These are phyloP conservation scores for Elsinoe arachidis DNA, from an alignment of 2,329 filamentous ascomycete species.

Conservation along the genomic window DNA sequence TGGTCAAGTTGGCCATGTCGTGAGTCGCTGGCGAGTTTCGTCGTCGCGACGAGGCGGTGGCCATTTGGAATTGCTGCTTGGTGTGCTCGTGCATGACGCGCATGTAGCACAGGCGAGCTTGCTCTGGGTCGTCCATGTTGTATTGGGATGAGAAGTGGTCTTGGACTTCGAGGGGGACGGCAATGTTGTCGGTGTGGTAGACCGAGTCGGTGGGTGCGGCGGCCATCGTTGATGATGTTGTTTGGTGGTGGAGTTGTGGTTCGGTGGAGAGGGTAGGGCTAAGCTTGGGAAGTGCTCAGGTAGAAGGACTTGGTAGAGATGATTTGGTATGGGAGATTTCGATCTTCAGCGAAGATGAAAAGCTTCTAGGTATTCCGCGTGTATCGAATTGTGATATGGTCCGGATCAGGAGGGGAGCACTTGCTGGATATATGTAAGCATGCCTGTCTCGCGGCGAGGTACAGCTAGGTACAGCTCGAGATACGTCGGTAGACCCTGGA, in stretches of 20 bases:
- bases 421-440: slow-evolving; percentile 11
- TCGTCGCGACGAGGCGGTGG: slow-evolving; percentile 37
- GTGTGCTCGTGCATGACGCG: slow-evolving; percentile 43
- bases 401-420: background rate
- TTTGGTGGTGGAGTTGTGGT: background rate
- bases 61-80: slow-evolving; percentile 39
- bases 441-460: background rate
- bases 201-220: slow-evolving; percentile 22
- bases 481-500: slow-evolving; percentile 17
- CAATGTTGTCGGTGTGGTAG: slow-evolving; percentile 33
- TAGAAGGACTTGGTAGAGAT: background rate
- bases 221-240: slow-evolving; percentile 19
- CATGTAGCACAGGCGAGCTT: slow-evolving; percentile 37
- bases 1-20: slow-evolving; percentile 18
- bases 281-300: background rate
- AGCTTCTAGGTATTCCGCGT: background rate
- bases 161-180: slow-evolving; percentile 33
- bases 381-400: background rate
- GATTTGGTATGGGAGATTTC: background rate
- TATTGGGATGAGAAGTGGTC: slow-evolving; percentile 38
- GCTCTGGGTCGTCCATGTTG: slow-evolving; percentile 32
- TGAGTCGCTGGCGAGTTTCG: slow-evolving; percentile 25
- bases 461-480: slow-evolving; percentile 2
- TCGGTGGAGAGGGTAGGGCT: background rate
- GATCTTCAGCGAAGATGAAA: background rate